phyloP scores from a whole-genome alignment of 306 rosid genomes.

The Rosa multiflora region DNA sequence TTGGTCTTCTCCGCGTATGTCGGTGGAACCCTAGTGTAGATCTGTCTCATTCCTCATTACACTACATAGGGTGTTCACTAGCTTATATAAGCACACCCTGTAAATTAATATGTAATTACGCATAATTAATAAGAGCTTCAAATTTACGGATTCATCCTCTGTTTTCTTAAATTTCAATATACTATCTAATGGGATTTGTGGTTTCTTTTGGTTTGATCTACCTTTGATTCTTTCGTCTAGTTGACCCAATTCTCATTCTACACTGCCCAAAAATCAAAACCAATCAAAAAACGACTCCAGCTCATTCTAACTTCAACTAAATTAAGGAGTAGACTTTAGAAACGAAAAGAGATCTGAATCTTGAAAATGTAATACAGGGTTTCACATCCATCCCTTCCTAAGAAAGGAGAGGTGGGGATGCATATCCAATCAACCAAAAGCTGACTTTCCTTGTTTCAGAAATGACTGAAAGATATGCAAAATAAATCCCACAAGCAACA shows the following conservation, averaged over 20 bases:
- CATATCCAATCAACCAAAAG: background rate
- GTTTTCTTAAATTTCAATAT: background rate
- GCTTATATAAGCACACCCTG: background rate
- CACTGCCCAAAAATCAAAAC: background rate
- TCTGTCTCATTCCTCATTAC: background rate
- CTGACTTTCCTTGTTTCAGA: background rate
- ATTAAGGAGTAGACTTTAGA: background rate
- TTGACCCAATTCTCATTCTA: background rate
- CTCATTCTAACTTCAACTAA: background rate
- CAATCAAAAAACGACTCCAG: background rate
- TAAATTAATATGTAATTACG: background rate
- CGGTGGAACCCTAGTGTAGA: slow-evolving; percentile 35
- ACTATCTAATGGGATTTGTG: background rate
- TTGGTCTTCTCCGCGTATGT: slow-evolving; percentile 53
- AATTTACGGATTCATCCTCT: background rate
- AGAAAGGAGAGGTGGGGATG: background rate
- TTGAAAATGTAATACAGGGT: background rate
- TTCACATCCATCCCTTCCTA: background rate
- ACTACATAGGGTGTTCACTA: background rate
- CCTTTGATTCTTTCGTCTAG: background rate
- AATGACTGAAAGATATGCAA: background rate
- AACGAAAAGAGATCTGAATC: background rate
- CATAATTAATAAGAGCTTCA: background rate
- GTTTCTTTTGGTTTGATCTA: background rate
- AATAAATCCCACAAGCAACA: background rate